Conservation (phyloP, 164 flowering plant genomes). For the Vitis cinerea region DNA sequence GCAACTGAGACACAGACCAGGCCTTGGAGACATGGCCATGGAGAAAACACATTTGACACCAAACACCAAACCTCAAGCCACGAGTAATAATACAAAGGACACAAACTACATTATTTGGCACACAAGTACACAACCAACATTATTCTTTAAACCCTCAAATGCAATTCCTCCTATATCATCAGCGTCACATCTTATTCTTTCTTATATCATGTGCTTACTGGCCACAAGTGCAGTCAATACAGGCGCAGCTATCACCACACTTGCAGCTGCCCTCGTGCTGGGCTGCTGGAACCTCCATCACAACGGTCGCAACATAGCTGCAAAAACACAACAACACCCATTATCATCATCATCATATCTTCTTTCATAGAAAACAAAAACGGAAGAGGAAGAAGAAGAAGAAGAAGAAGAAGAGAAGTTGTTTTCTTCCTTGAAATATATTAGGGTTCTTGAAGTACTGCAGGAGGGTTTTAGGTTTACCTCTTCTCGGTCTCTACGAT, state of each 20-base stretch:
- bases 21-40: slow-evolving; percentile 7
- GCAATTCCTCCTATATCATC: no score
- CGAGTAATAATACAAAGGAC: no score
- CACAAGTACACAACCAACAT: background rate
- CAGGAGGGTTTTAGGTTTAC: slow-evolving; percentile 19
- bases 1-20: slow-evolving; percentile 4
- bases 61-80: no score
- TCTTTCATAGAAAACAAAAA: background rate
- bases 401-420: background rate
- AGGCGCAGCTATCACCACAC: slow-evolving; percentile 62
- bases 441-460: no score
- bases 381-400: background rate
- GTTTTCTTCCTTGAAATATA: no score
- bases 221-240: slow-evolving; percentile 55
- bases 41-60: background rate
- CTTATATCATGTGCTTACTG: slow-evolving; percentile 7
- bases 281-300: slow-evolving; percentile 35
- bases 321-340: slow-evolving; percentile 10
- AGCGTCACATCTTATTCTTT: no score
- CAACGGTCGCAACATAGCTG: slow-evolving; percentile 35
- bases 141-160: background rate
- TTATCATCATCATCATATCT: background rate
- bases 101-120: background rate
- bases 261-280: slow-evolving; percentile 71
- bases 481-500: slow-evolving; percentile 53